A percentile compares a stretch with the other conserved stretches of the same genome.
Conservation (phyloP, 129 eudicot species). For the Escallonia herrerae region DNA sequence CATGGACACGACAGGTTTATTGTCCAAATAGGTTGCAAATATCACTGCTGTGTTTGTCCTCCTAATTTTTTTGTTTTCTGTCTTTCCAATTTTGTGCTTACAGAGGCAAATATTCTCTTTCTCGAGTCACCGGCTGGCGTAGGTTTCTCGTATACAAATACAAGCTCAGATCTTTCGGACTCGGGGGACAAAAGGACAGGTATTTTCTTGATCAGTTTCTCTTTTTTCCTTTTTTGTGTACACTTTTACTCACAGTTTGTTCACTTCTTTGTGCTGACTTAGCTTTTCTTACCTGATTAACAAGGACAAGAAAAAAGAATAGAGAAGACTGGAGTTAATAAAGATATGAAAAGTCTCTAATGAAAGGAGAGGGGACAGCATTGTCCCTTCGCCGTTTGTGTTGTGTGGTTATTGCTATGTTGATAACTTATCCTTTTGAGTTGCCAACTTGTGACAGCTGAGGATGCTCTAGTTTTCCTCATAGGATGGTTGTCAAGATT, state of each 20-base stretch:
- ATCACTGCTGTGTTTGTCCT: background rate
- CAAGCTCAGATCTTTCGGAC: constrained; percentile 48
- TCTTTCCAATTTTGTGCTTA: background rate
- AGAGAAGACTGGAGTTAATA: too few relatives aligned
- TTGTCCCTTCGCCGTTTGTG: background rate
- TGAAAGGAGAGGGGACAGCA: too few relatives aligned
- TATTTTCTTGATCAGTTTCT: constrained; percentile 10
- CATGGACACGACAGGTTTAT: too few relatives aligned
- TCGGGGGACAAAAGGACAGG: constrained; percentile 89
- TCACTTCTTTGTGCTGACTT: too few relatives aligned
- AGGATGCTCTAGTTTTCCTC: constrained; percentile 71
- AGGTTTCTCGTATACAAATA: constrained; percentile 81
- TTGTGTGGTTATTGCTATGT: background rate
- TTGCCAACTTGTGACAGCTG: constrained; percentile 31
- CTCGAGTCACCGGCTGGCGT: constrained; percentile 94
- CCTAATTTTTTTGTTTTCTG: too few relatives aligned
- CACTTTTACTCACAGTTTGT: background rate
- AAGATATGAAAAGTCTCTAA: too few relatives aligned
- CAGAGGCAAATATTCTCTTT: constrained; percentile 81
- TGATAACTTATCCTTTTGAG: background rate
- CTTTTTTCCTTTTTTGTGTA: background rate
- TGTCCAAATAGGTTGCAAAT: too few relatives aligned
- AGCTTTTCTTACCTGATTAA: too few relatives aligned
- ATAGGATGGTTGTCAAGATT: constrained; percentile 76
- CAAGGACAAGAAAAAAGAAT: too few relatives aligned